Percentiles rank a stretch among this genome's conserved stretches.
Conservation (phyloP, 2,329 filamentous ascomycete species). For the Metarhizium guizhouense region DNA sequence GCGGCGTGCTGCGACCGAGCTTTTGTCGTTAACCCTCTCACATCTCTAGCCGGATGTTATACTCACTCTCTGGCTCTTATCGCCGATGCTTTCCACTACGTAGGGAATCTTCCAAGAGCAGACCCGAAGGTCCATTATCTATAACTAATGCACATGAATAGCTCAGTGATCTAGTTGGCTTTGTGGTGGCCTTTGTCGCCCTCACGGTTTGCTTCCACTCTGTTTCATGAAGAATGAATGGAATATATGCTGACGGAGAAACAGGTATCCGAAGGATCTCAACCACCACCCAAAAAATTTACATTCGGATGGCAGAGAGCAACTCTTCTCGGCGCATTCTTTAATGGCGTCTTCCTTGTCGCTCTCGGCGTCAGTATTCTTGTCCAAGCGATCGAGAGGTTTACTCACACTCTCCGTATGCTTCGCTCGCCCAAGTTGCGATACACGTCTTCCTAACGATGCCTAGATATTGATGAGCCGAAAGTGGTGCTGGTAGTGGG, state of each 20-base stretch:
- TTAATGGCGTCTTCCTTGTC: conserved; percentile 69
- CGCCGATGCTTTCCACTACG: conserved; percentile 73
- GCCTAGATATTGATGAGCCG: conserved; percentile 52
- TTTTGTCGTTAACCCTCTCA: not conserved
- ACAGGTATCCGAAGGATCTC: conserved; percentile 47
- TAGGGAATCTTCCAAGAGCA: conserved; percentile 18
- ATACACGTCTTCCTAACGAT: conserved; percentile 1
- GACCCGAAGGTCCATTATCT: not conserved
- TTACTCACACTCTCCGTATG: conserved; percentile 47
- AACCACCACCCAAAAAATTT: conserved; percentile 38
- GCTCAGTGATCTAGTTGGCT: conserved; percentile 64
- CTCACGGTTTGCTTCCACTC: conserved; percentile 40
- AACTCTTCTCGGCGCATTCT: conserved; percentile 66
- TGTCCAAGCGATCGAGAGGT: conserved; percentile 64
- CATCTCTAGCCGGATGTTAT: conserved; percentile 51
- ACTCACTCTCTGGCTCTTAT: conserved; percentile 64
- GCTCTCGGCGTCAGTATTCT: conserved; percentile 65
- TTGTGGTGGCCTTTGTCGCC: conserved; percentile 56
- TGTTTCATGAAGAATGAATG: no score
- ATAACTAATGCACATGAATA: conserved; percentile 21
- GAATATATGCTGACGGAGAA: not conserved
- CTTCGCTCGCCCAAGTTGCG: not conserved
- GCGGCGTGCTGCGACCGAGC: not conserved
- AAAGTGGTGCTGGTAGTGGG: conserved; percentile 61
- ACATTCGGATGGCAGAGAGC: conserved; percentile 72